Evolutionary conservation across 148 eudicot genomes (phyloP).

Genomic region (Selenicereus undatus): DNA sequence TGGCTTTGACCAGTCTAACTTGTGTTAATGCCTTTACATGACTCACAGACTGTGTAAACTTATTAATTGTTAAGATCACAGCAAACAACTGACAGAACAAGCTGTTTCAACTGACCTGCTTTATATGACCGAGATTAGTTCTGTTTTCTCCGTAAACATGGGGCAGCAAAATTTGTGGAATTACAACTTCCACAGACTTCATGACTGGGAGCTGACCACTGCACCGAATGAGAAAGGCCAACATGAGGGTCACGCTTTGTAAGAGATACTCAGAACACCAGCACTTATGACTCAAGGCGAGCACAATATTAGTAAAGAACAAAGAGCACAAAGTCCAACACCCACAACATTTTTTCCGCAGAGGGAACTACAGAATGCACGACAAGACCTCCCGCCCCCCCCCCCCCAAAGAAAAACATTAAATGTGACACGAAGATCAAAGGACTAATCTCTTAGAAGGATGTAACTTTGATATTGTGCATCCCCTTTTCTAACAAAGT

Average conservation of each 20-base stretch:
- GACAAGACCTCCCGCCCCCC: not conserved
- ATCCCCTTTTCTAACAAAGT: not conserved
- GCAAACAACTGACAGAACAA: not conserved
- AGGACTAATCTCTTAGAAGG: not conserved
- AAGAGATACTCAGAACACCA: not conserved
- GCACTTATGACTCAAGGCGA: no score
- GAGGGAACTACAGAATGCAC: not conserved
- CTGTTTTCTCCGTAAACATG: conserved; percentile 53
- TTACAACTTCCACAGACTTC: conserved; percentile 41
- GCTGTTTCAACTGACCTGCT: conserved; percentile 34
- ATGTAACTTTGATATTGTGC: not conserved
- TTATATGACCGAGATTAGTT: conserved; percentile 38
- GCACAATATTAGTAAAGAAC: no score
- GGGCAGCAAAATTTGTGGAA: conserved; percentile 38
- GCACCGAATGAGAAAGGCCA: conserved; percentile 17
- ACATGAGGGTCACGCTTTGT: not conserved
- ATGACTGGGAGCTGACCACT: conserved; percentile 28
- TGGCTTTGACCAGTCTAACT: not conserved
- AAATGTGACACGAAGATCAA: not conserved
- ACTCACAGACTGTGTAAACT: not conserved
- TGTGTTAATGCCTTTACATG: not conserved
- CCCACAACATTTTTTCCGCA: not conserved
- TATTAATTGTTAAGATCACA: not conserved
- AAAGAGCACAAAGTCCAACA: not conserved
- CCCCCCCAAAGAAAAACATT: no score